These are phyloP conservation scores for Oidium heveae DNA, from an alignment of 2,329 filamentous ascomycete genomes.

Conservation along the genomic window DNA sequence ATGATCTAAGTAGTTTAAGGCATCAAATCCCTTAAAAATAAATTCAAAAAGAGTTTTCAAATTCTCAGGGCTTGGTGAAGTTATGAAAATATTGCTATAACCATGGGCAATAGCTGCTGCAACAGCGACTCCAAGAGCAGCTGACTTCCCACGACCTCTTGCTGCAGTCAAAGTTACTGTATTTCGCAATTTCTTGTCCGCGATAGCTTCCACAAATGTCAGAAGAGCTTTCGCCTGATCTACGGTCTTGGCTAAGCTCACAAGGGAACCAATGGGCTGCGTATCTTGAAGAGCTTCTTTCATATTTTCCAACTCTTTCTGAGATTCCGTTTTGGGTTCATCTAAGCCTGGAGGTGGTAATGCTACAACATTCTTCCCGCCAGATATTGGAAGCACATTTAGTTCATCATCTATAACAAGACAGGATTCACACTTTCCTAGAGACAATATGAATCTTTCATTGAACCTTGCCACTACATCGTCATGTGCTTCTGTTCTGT, in stretches of 20 bases:
- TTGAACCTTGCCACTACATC: constrained; percentile 95
- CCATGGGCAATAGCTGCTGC: constrained; percentile 86
- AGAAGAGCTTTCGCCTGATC: constrained; percentile 94
- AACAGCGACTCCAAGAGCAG: constrained; percentile 79
- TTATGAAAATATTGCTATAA: constrained; percentile 99
- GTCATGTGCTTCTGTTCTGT: constrained; percentile 83
- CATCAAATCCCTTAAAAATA: constrained; percentile 93
- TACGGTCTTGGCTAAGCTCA: constrained; percentile 67
- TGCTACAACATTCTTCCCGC: constrained; percentile 68
- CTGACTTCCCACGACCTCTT: constrained; percentile 89
- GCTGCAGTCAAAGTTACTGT: constrained; percentile 86
- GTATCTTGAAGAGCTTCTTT: constrained; percentile 73
- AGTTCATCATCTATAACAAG: constrained; percentile 93
- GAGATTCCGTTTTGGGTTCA: constrained; percentile 42
- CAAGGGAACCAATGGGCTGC: constrained; percentile 61
- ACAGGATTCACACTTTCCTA: constrained; percentile 86
- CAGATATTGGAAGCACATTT: constrained; percentile 90
- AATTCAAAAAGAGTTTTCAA: constrained; percentile 97
- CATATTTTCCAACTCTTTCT: constrained; percentile 58
- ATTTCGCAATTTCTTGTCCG: constrained; percentile 81
- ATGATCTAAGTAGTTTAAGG: constrained; percentile 79
- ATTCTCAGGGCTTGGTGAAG: constrained; percentile 90
- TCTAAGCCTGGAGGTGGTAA: constrained; percentile 54
- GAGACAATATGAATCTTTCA: constrained; percentile 82
- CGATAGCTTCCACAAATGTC: constrained; percentile 87